Conservation (phyloP, 108 stramenopile genomes). For the Cyclotella distinguenda region DNA sequence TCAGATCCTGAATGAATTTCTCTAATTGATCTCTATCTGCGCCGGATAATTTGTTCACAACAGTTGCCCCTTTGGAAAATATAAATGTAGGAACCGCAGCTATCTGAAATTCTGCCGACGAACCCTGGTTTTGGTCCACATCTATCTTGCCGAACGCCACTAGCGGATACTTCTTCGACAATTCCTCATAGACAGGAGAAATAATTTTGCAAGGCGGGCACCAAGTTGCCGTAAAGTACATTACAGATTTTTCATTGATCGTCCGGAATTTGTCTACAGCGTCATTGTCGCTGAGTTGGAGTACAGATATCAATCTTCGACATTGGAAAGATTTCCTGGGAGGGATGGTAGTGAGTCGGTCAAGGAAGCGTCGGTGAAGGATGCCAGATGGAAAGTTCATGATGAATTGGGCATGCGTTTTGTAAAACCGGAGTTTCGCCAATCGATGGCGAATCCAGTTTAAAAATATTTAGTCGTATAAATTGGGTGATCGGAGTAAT, state of each 20-base stretch:
- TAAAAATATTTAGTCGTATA: not conserved
- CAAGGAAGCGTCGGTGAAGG: conserved; percentile 22
- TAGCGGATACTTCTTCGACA: conserved; percentile 62
- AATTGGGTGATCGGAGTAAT: no score
- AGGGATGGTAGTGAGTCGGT: not conserved
- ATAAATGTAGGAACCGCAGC: conserved; percentile 77
- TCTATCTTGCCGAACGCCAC: conserved; percentile 82
- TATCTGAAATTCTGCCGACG: conserved; percentile 70
- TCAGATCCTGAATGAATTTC: conserved; percentile 39
- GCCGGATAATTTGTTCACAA: conserved; percentile 62
- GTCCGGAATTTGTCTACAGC: conserved; percentile 71
- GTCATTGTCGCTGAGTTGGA: conserved; percentile 54
- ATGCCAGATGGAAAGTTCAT: conserved; percentile 14
- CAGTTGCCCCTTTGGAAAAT: conserved; percentile 55
- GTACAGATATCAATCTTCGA: conserved; percentile 66
- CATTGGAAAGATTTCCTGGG: conserved; percentile 6
- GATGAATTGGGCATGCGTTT: not conserved
- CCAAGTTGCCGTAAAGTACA: conserved; percentile 82
- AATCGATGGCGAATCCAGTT: no score
- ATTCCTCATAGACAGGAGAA: conserved; percentile 61
- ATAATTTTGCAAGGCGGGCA: conserved; percentile 75
- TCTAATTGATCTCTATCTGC: conserved; percentile 65
- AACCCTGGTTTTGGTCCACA: conserved; percentile 71
- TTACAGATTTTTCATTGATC: conserved; percentile 61
- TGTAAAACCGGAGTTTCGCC: not conserved